A percentile compares a stretch with the other conserved stretches of the same genome.
phyloP scores from a whole-genome alignment of 306 rosid genomes.

The Dryas drummondii region DNA sequence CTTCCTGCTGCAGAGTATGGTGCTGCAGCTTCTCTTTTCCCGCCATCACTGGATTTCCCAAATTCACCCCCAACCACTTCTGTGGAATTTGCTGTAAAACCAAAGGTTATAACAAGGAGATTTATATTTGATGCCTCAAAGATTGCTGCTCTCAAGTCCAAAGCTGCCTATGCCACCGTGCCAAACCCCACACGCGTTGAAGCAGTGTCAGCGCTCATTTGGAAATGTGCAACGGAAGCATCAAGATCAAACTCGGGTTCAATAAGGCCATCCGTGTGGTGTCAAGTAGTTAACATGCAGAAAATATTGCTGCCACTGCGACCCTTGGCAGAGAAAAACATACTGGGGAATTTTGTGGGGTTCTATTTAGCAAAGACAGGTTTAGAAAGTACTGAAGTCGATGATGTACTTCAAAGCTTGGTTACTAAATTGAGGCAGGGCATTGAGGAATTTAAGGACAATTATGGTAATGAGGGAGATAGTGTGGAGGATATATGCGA shows the following conservation, averaged over 20 bases:
- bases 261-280: neutral
- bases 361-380: no score
- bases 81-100: neutral
- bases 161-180: neutral
- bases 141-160: slow-evolving; percentile 2
- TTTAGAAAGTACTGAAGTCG: no score
- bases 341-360: neutral
- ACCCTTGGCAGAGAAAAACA: neutral
- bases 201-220: slow-evolving; percentile 1
- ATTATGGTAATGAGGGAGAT: neutral
- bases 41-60: neutral
- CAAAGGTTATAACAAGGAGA: neutral
- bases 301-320: no score
- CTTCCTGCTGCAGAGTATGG: neutral
- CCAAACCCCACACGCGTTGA: slow-evolving; percentile 2
- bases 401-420: neutral
- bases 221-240: slow-evolving; percentile 13
- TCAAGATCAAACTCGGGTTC: neutral
- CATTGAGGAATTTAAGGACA: neutral
- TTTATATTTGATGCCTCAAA: neutral
- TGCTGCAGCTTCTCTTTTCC: neutral
- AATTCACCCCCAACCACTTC: neutral
- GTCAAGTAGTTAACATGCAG: neutral
- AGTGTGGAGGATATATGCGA: neutral
- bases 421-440: neutral